Percentiles rank a stretch among this genome's conserved stretches.
phyloP scores from a whole-genome alignment of 805 yeast species.

The Kazachstania taianensis region DNA sequence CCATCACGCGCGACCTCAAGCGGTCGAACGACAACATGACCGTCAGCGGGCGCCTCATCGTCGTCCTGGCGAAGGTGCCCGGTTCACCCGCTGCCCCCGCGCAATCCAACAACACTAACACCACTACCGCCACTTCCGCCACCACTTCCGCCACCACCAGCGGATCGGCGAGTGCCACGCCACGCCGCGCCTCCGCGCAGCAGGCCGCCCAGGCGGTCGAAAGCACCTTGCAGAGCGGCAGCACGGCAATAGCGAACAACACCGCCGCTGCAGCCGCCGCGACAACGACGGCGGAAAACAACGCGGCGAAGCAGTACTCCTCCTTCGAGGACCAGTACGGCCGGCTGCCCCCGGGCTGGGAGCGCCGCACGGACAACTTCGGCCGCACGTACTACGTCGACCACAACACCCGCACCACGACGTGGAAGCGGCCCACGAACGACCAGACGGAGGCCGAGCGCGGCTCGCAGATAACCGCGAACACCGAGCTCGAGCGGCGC shows the following conservation, averaged over 20 bases:
- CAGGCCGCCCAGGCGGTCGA: slow-evolving; percentile 25
- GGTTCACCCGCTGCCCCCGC: slow-evolving; percentile 11
- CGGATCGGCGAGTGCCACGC: slow-evolving; percentile 8
- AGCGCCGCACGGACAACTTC: slow-evolving; percentile 91
- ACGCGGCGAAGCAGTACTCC: slow-evolving; percentile 52
- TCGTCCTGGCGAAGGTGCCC: slow-evolving; percentile 49
- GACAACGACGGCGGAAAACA: slow-evolving; percentile 9
- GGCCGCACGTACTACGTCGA: slow-evolving; percentile 98
- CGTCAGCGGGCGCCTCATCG: slow-evolving; percentile 85
- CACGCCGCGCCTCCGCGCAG: slow-evolving; percentile 9
- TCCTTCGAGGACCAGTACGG: slow-evolving; percentile 97
- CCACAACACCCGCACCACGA: slow-evolving; percentile 93
- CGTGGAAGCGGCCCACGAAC: slow-evolving; percentile 95
- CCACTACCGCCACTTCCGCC: slow-evolving; percentile 8
- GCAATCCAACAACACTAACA: slow-evolving; percentile 8
- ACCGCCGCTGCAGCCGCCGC: slow-evolving; percentile 10
- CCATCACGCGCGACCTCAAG: slow-evolving; percentile 85
- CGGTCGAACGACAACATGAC: slow-evolving; percentile 84
- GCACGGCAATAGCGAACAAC: slow-evolving; percentile 11
- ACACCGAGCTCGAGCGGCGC: slow-evolving; percentile 79
- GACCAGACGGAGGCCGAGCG: slow-evolving; percentile 67
- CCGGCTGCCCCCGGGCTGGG: slow-evolving; percentile 97
- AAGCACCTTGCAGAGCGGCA: slow-evolving; percentile 22
- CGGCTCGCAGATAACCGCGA: slow-evolving; percentile 47
- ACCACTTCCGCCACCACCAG: slow-evolving; percentile 4